Evolutionary conservation across 2,329 filamentous ascomycete genomes (phyloP).

Genomic region (Lomentospora prolificans): DNA sequence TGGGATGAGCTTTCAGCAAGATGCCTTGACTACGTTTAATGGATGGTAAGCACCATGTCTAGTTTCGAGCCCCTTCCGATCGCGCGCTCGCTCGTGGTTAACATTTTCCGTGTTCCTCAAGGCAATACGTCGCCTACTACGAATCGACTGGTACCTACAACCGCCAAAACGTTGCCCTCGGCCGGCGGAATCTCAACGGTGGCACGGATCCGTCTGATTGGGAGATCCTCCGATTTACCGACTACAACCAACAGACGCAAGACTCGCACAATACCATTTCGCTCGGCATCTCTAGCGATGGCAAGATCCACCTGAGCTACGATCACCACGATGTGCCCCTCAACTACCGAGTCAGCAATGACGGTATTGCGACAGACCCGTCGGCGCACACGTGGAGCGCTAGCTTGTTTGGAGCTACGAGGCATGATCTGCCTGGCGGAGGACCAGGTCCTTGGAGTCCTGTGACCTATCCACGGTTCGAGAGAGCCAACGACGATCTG

Average conservation of each 20-base stretch:
- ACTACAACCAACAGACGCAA: slow-evolving; percentile 14
- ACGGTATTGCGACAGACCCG: slow-evolving; percentile 10
- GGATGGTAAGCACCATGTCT: slow-evolving; percentile 5
- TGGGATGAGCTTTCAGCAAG: slow-evolving; percentile 15
- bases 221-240: slow-evolving; percentile 14
- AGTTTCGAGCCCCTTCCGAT: not conserved
- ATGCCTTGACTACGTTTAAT: slow-evolving; percentile 13
- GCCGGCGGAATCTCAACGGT: slow-evolving; percentile 10
- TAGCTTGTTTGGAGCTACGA: slow-evolving; percentile 10
- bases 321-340: slow-evolving; percentile 16
- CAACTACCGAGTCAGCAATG: slow-evolving; percentile 14
- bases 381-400: slow-evolving; percentile 10
- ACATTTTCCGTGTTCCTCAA: no score
- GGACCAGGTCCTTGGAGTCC: slow-evolving; percentile 11
- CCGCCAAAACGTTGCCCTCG: slow-evolving; percentile 13
- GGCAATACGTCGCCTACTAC: slow-evolving; percentile 15
- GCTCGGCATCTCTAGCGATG: slow-evolving; percentile 14
- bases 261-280: slow-evolving; percentile 16
- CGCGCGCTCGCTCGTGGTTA: no score
- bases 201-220: slow-evolving; percentile 8
- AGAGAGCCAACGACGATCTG: slow-evolving; percentile 12
- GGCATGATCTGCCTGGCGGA: slow-evolving; percentile 12
- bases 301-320: slow-evolving; percentile 14
- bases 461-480: slow-evolving; percentile 15
- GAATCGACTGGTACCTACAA: slow-evolving; percentile 12